Evolutionary conservation across 805 yeast species (phyloP), one percentile per base, ranked within the genome.

Genomic region (Candida glaebosa): DNA sequence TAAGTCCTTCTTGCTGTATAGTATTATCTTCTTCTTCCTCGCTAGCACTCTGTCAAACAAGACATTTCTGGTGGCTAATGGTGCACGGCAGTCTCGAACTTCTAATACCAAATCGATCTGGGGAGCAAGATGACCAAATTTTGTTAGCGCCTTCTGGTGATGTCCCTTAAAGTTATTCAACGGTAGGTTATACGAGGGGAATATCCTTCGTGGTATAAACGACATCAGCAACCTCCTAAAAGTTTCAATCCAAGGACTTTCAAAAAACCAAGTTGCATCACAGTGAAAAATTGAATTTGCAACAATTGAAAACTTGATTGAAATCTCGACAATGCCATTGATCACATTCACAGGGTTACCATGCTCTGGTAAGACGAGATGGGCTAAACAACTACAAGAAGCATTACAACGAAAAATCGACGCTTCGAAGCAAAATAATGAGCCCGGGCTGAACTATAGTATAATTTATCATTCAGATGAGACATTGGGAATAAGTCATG

Each of bases 91-190:
- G 58, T 93, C 99, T 54, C 98, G 65, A 6, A 93, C 75, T 54
- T 93, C 99, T 5, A 91, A 61, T 2, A 93, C 76, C 35, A 88
- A 60, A 56, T 91, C 96, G 14, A 89, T 71, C 50, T 87, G 90
- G 3, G 93, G 89, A 2, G 91, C 78, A 22, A 87, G 58, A 28
- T 75, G 78, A 10, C 79, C 73, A 66, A 90, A 78, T 45, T 67
- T 74, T 36, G 79, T 75, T 20, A 91, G 66, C 0, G 96, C 96
- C 46, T 79, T 81, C 46, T 80, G 78, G 53, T 91, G 98, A 57
- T 90, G 97, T 9, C 97, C 96, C 52, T 87, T 87, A 64, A 88
- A 88, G 58, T 86, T 89, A 1, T 93, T 80, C 16, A 84, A 62
- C 1, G 81, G 71, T 10, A 89, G 76, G 38, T 78, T 78, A 57